Percentiles rank a stretch among this genome's conserved stretches.
These are phyloP conservation scores for Periglandula ipomoeae DNA, from an alignment of 2,329 filamentous ascomycete genomes.

Conservation along the genomic window DNA sequence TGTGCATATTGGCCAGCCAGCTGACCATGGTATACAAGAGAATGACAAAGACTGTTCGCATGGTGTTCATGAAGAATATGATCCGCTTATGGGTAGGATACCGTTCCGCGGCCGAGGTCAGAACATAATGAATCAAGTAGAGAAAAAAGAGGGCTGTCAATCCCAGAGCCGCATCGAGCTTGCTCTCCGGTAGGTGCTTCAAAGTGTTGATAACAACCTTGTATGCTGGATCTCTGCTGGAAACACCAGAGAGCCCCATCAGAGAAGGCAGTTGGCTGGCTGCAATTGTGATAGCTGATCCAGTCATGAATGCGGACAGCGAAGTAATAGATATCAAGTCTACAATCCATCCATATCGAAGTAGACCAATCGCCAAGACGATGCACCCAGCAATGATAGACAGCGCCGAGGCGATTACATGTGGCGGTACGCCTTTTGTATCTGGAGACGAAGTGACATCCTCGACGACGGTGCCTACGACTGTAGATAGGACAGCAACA, in stretches of 20 bases:
- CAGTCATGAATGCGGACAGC: slow-evolving; percentile 94
- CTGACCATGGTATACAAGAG: slow-evolving; percentile 86
- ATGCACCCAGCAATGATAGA: slow-evolving; percentile 71
- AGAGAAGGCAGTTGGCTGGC: slow-evolving; percentile 74
- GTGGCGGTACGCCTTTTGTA: slow-evolving; percentile 47
- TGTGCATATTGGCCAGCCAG: slow-evolving; percentile 69
- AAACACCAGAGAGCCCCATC: slow-evolving; percentile 69
- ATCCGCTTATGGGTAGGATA: slow-evolving; percentile 60
- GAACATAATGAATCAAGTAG: slow-evolving; percentile 62
- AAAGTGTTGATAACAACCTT: slow-evolving; percentile 74
- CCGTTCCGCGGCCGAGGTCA: slow-evolving; percentile 58
- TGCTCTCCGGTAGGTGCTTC: slow-evolving; percentile 56
- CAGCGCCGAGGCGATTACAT: slow-evolving; percentile 69
- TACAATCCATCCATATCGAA: slow-evolving; percentile 80
- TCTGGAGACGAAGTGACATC: slow-evolving; percentile 40
- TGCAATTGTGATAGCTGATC: slow-evolving; percentile 82
- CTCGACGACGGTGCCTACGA: slow-evolving; percentile 73
- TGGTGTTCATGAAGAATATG: slow-evolving; percentile 84
- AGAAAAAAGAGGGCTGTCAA: slow-evolving; percentile 72
- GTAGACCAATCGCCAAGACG: slow-evolving; percentile 67
- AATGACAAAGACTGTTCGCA: slow-evolving; percentile 87
- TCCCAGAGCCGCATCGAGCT: slow-evolving; percentile 79
- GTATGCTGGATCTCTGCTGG: slow-evolving; percentile 72
- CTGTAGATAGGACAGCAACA: slow-evolving; percentile 88
- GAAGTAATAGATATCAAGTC: slow-evolving; percentile 87